Conservation (phyloP, 805 yeast species). For the Ogataea paraovalis region DNA sequence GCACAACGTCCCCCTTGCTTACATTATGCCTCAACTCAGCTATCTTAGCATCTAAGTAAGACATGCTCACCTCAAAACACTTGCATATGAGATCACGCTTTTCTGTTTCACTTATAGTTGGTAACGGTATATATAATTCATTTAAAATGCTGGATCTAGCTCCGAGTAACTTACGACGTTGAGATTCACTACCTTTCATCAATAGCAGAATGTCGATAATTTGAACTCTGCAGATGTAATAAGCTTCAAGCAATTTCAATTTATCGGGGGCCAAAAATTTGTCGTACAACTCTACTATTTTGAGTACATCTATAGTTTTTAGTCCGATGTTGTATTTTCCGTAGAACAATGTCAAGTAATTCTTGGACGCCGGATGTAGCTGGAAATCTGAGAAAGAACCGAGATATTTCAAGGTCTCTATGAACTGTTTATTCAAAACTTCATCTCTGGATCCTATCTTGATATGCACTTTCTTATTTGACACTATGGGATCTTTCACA, state of each 20-base stretch:
- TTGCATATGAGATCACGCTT: conserved; percentile 9
- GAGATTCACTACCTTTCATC: conserved; percentile 15
- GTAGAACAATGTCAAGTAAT: conserved; percentile 10
- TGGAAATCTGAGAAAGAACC: conserved; percentile 14
- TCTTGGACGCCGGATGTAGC: conserved; percentile 14
- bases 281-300: conserved; percentile 11
- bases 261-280: conserved; percentile 4
- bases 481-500: conserved; percentile 17
- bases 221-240: conserved; percentile 13
- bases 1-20: conserved; percentile 13
- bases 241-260: conserved; percentile 4
- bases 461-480: conserved; percentile 17
- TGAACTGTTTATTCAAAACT: conserved; percentile 21
- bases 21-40: conserved; percentile 8
- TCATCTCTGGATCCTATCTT: conserved; percentile 22
- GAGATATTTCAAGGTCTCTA: conserved; percentile 12
- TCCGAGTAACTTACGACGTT: conserved; percentile 8
- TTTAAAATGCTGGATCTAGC: conserved; percentile 9
- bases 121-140: conserved; percentile 9
- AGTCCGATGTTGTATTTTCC: conserved; percentile 13
- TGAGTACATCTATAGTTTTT: conserved; percentile 14
- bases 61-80: conserved; percentile 7
- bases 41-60: conserved; percentile 6
- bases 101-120: conserved; percentile 11
- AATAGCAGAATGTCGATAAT: conserved; percentile 16